Base-by-base conservation (phyloP, 2,329 filamentous ascomycete genomes). In the Aspergillus nomiae region DNA sequence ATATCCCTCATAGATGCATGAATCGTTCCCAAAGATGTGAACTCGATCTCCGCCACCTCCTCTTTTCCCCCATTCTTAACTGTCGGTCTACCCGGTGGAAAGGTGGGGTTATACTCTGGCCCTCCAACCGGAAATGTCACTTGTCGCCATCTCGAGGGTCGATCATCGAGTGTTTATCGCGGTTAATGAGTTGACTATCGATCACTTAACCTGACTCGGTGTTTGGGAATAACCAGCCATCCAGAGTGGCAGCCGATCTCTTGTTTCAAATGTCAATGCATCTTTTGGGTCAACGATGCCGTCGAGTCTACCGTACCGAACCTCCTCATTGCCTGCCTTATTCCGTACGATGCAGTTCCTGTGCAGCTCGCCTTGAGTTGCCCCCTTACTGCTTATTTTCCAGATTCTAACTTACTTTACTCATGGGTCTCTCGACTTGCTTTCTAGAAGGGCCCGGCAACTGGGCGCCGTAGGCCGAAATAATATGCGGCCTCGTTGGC, bases 21-120 rank as follows among this genome's bases (percentile, higher is more conserved):
- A 24, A 55, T 38, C 21, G 24, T 38, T 38, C 32, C 51, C 11
- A 55, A 55, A 55, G 51, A 55, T 55, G 51, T 55, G 51, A 55
- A 55, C 32, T 55, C n/a, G 32, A 55, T 55, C 51, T 55, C 51
- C 51, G 51, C 51, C 51, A 55, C 51, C 51, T 55, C 51, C 51
- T 55, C 51, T 21, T 54, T 7, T 19, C 11, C 48, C 32, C 19
- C 48, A 21, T 55, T 55, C 34, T n/a, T 55, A 55, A 55, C 34
- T 55, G 51, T 55, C 51, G 51, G 51, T 38, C 32, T 36, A 38
- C n/a, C n/a, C 14, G 9, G 21, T 24, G 14, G 51, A 26, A 55
- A 55, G 14, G 30, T n/a, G 30, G 51, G 51, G 51, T n/a, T 55
- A 55, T 55, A 55, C 34, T 38, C 51, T 12, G 32, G n/a, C 51